Evolutionary conservation across 257 asterid species (phyloP).

Genomic region (Ballota nigra): DNA sequence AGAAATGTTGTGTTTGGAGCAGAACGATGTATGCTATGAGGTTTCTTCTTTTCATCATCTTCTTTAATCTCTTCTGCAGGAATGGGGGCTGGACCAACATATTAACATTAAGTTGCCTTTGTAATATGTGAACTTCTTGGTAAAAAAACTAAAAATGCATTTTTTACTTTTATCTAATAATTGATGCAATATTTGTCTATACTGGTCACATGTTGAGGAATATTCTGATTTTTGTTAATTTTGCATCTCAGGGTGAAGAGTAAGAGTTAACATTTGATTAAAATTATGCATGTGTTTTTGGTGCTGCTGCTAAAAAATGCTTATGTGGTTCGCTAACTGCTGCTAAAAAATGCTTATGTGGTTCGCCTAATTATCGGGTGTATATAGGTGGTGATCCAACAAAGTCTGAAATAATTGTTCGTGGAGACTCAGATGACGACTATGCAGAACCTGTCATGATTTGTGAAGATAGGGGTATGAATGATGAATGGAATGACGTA

Average conservation of each 20-base stretch:
- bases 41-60: background rate
- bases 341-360: no score
- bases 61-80: background rate
- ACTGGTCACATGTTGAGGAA: constrained; percentile 9
- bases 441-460: constrained; percentile 71
- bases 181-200: constrained; percentile 14
- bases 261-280: constrained; percentile 90
- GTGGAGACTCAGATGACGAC: constrained; percentile 74
- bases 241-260: constrained; percentile 76
- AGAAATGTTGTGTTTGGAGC: background rate
- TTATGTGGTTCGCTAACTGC: no score
- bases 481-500: constrained; percentile 40
- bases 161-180: background rate
- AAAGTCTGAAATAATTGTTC: constrained; percentile 69
- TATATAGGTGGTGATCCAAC: constrained; percentile 83
- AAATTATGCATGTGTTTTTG: constrained; percentile 81
- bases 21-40: background rate
- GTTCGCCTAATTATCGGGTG: constrained; percentile 80
- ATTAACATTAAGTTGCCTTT: constrained; percentile 5
- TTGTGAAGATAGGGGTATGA: constrained; percentile 52
- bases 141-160: background rate
- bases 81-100: background rate
- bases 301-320: constrained; percentile 96
- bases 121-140: constrained; percentile 1
- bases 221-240: constrained; percentile 20